Conservation (phyloP, 495 filamentous ascomycete genomes). For the Chaetomidium leptoderma region DNA sequence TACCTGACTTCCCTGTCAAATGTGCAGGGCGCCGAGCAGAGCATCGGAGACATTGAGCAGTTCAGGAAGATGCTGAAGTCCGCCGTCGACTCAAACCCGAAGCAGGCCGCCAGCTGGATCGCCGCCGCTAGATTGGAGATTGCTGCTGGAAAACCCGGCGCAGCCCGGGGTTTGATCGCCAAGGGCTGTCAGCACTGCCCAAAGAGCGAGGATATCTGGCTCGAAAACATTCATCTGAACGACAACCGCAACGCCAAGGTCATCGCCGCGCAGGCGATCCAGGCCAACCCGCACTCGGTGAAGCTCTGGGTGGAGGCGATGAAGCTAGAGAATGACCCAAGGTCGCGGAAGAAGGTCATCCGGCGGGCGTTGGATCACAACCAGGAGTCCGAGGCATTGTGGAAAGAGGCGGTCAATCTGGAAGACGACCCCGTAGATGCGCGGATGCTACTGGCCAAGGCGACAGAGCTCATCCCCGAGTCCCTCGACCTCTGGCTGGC, state of each 20-base stretch:
- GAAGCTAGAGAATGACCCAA: slow-evolving; percentile 75
- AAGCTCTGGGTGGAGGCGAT: slow-evolving; percentile 91
- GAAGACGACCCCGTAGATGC: slow-evolving; percentile 88
- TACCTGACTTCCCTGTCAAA: slow-evolving; percentile 88
- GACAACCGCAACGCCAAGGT: slow-evolving; percentile 90
- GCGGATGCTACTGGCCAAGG: slow-evolving; percentile 80
- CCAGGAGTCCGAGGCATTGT: slow-evolving; percentile 85
- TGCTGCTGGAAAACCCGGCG: slow-evolving; percentile 80
- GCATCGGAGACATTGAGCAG: slow-evolving; percentile 91
- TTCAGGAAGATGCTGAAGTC: slow-evolving; percentile 90
- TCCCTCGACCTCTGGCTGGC: slow-evolving; percentile 95
- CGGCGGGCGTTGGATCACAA: slow-evolving; percentile 84
- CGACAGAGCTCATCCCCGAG: slow-evolving; percentile 86
- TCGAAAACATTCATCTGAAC: slow-evolving; percentile 89
- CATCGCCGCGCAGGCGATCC: slow-evolving; percentile 91
- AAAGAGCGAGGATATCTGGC: slow-evolving; percentile 91
- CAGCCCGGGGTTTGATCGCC: slow-evolving; percentile 77
- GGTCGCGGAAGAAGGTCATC: slow-evolving; percentile 84
- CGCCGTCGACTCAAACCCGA: slow-evolving; percentile 91
- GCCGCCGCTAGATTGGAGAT: slow-evolving; percentile 91
- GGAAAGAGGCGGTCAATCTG: slow-evolving; percentile 96
- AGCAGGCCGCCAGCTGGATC: slow-evolving; percentile 95
- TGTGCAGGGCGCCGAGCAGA: slow-evolving; percentile 72
- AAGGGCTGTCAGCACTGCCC: slow-evolving; percentile 86
- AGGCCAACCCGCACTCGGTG: slow-evolving; percentile 83